phyloP scores from a whole-genome alignment of 1,284 basidiomycete species.

The Austroboletus novae-zelandiae region DNA sequence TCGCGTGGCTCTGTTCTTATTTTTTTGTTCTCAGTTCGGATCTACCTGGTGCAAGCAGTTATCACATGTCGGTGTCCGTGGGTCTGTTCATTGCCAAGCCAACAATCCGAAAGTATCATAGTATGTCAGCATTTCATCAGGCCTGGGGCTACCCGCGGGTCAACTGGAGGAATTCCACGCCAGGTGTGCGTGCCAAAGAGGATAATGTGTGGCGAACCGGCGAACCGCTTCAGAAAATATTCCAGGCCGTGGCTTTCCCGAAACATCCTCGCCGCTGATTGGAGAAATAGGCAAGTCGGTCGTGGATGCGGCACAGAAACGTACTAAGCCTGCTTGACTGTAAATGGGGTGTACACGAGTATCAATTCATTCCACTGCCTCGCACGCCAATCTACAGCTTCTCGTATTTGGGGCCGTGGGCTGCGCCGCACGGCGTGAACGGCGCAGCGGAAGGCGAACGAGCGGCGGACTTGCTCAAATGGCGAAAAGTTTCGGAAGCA shows the following conservation, averaged over 20 bases:
- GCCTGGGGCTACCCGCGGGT: conserved; percentile 5
- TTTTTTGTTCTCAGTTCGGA: conserved; percentile 13
- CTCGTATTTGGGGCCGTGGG: conserved; percentile 17
- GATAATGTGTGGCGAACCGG: conserved; percentile 16
- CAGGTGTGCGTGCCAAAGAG: conserved; percentile 18
- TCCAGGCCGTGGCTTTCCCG: conserved; percentile 9
- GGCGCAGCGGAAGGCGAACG: conserved; percentile 5
- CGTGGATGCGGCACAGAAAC: conserved; percentile 22
- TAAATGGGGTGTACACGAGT: conserved; percentile 21
- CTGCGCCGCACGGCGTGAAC: conserved; percentile 3
- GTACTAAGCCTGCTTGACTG: conserved; percentile 18
- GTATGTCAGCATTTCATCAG: conserved; percentile 13
- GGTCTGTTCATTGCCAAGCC: conserved; percentile 28
- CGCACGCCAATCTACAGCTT: conserved; percentile 12
- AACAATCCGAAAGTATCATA: conserved; percentile 16
- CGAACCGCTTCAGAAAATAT: conserved; percentile 11
- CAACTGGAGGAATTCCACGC: conserved; percentile 16
- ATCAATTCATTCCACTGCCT: conserved; percentile 1
- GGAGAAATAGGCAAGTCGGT: conserved; percentile 4
- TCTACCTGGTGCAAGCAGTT: conserved; percentile 8
- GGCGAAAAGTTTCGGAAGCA: conserved; percentile 1
- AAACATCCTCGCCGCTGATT: conserved; percentile 4
- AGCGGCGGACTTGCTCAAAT: conserved; percentile 18
- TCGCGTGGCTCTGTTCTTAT: conserved; percentile 17
- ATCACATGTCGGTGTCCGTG: conserved; percentile 26